These are phyloP conservation scores for Cladophialophora exuberans DNA, from an alignment of 2,329 filamentous ascomycete species.

Conservation along the genomic window DNA sequence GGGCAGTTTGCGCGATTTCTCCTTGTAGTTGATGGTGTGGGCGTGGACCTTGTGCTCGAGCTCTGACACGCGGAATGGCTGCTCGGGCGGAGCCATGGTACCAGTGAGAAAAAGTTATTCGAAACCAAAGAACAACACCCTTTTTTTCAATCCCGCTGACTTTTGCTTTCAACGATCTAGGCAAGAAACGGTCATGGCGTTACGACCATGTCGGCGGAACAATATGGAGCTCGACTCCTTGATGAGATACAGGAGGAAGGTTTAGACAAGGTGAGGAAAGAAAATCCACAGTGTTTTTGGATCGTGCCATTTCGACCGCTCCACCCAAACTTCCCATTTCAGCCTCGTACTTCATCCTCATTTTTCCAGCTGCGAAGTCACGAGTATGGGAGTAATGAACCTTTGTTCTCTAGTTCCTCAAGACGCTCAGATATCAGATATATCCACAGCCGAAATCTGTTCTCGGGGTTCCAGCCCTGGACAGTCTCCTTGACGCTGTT, in stretches of 20 bases:
- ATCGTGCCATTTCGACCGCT: background rate
- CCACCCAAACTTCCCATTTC: slow-evolving; percentile 8
- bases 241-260: slow-evolving; percentile 53
- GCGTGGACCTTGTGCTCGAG: slow-evolving; percentile 57
- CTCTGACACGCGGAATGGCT: slow-evolving; percentile 55
- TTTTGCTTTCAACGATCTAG: too few relatives aligned
- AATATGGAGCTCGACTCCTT: slow-evolving; percentile 51
- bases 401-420: slow-evolving; percentile 42
- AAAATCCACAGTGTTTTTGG: too few relatives aligned
- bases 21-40: slow-evolving; percentile 46
- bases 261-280: slow-evolving; percentile 57
- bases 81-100: slow-evolving; percentile 59
- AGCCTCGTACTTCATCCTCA: slow-evolving; percentile 3
- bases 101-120: background rate
- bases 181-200: slow-evolving; percentile 30
- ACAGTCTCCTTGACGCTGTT: slow-evolving; percentile 47
- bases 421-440: slow-evolving; percentile 39
- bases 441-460: slow-evolving; percentile 23
- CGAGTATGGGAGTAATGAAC: background rate
- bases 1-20: slow-evolving; percentile 55
- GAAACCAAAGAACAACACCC: background rate
- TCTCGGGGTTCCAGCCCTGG: slow-evolving; percentile 53
- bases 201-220: slow-evolving; percentile 26
- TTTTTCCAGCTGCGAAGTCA: background rate
- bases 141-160: too few relatives aligned